Evolutionary conservation across 2,329 filamentous ascomycete species (phyloP).

Genomic region (Phaeomoniella chlamydospora): DNA sequence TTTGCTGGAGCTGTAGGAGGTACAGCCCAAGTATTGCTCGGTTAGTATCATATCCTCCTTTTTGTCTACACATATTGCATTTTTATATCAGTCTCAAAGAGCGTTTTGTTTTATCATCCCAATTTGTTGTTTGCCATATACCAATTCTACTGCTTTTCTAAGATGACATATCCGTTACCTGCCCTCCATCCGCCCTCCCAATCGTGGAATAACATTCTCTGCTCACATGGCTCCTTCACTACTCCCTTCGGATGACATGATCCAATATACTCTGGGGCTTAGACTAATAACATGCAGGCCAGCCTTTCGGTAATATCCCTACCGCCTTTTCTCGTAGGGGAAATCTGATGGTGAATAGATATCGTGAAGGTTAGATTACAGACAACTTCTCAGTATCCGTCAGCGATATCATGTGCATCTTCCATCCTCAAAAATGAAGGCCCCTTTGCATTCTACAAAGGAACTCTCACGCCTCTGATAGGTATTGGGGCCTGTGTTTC

Average conservation of each 20-base stretch:
- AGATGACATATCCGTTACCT: too few relatives aligned
- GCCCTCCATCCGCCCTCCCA: too few relatives aligned
- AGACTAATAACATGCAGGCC: slow-evolving; percentile 28
- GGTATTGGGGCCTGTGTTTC: slow-evolving; percentile 94
- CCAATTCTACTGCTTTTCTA: too few relatives aligned
- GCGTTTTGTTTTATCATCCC: too few relatives aligned
- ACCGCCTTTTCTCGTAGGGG: slow-evolving; percentile 2
- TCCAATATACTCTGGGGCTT: too few relatives aligned
- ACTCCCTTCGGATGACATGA: too few relatives aligned
- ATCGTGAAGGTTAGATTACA: slow-evolving; percentile 97
- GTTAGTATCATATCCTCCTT: slow-evolving; percentile 39
- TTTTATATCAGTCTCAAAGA: too few relatives aligned
- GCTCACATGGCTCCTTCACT: too few relatives aligned
- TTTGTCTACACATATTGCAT: slow-evolving; percentile 4
- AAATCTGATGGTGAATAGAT: slow-evolving; percentile 38
- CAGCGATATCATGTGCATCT: slow-evolving; percentile 64
- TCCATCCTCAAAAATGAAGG: slow-evolving; percentile 84
- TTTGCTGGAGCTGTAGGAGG: slow-evolving; percentile 83
- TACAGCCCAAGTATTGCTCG: slow-evolving; percentile 83
- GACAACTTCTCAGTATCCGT: slow-evolving; percentile 68
- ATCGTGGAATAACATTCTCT: too few relatives aligned
- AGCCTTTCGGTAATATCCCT: slow-evolving; percentile 49
- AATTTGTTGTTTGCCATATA: too few relatives aligned
- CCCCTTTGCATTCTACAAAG: slow-evolving; percentile 90
- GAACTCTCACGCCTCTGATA: slow-evolving; percentile 83